A percentile compares a stretch with the other conserved stretches of the same genome.
These are phyloP conservation scores for Pseudodiploospora longispora DNA, from an alignment of 2,329 filamentous ascomycete genomes.

Conservation along the genomic window DNA sequence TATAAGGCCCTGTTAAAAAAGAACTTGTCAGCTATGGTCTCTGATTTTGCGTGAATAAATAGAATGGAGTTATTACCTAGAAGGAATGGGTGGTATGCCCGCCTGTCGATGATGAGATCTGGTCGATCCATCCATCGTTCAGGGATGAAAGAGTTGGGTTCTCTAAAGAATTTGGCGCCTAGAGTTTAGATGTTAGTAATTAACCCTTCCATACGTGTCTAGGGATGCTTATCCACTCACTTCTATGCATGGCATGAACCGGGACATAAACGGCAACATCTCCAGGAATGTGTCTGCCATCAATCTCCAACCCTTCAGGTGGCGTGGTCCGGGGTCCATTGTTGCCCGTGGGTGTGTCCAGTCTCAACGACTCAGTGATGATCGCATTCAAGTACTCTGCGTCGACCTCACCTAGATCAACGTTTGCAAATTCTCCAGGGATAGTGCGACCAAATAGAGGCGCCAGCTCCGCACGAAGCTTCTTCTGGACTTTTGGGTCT, in stretches of 20 bases:
- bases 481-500: conserved; percentile 5
- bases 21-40: neutral
- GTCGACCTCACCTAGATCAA: conserved; percentile 10
- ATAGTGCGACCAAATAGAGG: conserved; percentile 10
- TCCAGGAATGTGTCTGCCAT: conserved; percentile 19
- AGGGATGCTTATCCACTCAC: neutral
- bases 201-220: no score
- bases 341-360: conserved; percentile 19
- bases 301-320: conserved; percentile 16
- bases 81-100: conserved; percentile 8
- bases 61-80: conserved; percentile 2
- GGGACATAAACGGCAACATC: conserved; percentile 4
- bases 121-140: conserved; percentile 16
- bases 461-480: conserved; percentile 9
- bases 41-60: neutral
- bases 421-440: conserved; percentile 11
- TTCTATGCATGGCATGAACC: neutral
- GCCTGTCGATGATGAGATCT: conserved; percentile 13
- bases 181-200: conserved; percentile 17
- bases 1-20: conserved; percentile 3
- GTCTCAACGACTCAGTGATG: conserved; percentile 21
- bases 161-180: conserved; percentile 9
- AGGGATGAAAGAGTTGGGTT: conserved; percentile 12
- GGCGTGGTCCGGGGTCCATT: conserved; percentile 18
- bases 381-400: conserved; percentile 16